phyloP scores from a whole-genome alignment of 352 stramenopile genomes.

The Thalassiosira exigua region DNA sequence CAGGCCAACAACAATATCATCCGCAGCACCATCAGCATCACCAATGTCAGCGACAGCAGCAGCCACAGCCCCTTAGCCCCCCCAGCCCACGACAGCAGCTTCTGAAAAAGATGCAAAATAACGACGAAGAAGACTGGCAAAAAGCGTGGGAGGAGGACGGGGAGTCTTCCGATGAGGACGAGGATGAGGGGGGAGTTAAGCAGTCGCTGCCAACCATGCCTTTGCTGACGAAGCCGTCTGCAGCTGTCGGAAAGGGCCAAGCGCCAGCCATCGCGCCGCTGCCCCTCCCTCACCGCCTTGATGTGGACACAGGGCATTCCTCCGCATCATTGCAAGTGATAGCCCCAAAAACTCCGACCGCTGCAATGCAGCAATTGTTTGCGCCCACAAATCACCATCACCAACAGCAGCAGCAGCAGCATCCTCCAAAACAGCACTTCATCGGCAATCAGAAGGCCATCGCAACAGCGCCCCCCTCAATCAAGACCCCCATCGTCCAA shows the following conservation, averaged over 20 bases:
- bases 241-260: not conserved
- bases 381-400: not conserved
- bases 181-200: conserved; percentile 44
- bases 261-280: not conserved
- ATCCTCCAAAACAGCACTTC: conserved; percentile 6
- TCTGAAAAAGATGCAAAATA: conserved; percentile 48
- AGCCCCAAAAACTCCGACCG: not conserved
- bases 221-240: not conserved
- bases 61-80: conserved; percentile 26
- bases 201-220: conserved; percentile 21
- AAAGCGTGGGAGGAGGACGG: conserved; percentile 61
- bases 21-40: conserved; percentile 24
- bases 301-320: conserved; percentile 5
- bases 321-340: not conserved
- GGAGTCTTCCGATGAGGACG: conserved; percentile 38
- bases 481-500: too few relatives aligned
- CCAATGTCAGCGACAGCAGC: conserved; percentile 21
- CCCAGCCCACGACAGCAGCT: conserved; percentile 27
- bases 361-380: not conserved
- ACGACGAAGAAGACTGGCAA: conserved; percentile 63
- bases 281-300: not conserved
- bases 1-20: conserved; percentile 9
- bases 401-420: conserved; percentile 29
- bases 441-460: conserved; percentile 1
- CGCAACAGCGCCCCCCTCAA: not conserved